phyloP scores from a whole-genome alignment of 257 asterid species.

The Plantago major region DNA sequence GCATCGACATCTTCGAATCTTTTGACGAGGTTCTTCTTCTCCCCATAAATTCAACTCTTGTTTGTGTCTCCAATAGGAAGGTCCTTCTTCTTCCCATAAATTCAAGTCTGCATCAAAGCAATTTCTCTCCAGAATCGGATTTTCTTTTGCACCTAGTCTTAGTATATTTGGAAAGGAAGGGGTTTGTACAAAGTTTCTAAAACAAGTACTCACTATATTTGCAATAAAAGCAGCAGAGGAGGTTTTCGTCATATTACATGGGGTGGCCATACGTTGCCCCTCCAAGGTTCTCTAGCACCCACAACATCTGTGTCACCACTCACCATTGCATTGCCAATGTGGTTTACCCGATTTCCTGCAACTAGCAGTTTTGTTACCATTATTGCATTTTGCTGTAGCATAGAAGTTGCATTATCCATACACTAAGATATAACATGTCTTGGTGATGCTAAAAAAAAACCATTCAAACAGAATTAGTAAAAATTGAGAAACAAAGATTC shows the following conservation, averaged over 20 bases:
- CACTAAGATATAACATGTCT: not conserved
- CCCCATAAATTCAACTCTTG: not conserved
- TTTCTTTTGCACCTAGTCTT: too few relatives aligned
- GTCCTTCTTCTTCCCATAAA: not conserved
- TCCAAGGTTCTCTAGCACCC: too few relatives aligned
- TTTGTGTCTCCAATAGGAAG: not conserved
- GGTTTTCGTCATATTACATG: too few relatives aligned
- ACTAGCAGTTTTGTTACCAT: not conserved
- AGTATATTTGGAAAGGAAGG: too few relatives aligned
- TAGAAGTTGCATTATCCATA: not conserved
- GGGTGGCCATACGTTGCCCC: too few relatives aligned
- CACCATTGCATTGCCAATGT: not conserved
- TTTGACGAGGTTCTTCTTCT: constrained; percentile 73
- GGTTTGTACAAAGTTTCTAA: too few relatives aligned
- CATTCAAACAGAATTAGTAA: too few relatives aligned
- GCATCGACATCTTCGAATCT: constrained; percentile 95
- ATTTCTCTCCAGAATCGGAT: not conserved
- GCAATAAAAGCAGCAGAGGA: too few relatives aligned
- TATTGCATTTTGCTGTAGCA: not conserved
- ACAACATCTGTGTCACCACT: not conserved
- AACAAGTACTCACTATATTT: too few relatives aligned
- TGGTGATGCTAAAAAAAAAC: not conserved
- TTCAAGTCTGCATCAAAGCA: too few relatives aligned
- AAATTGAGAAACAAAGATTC: not conserved
- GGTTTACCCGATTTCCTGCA: not conserved